Conservation (phyloP, 164 flowering plant genomes). For the Berberis vulgaris region DNA sequence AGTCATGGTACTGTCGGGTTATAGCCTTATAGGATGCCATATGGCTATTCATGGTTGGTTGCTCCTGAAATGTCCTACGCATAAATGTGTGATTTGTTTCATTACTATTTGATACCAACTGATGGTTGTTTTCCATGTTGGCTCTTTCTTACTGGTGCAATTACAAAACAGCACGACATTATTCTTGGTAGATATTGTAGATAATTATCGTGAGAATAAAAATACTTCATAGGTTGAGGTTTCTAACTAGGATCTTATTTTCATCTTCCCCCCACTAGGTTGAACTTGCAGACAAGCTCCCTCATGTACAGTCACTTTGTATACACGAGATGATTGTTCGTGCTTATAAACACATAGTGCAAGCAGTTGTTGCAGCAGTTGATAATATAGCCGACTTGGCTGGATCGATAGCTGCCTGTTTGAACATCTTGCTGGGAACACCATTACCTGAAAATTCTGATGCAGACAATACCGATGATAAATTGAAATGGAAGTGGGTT, state of each 20-base stretch:
- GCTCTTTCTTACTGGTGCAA: too few species aligned
- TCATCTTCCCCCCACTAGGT: slow-evolving; percentile 35
- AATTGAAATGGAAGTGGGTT: slow-evolving; percentile 78
- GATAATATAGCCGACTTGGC: slow-evolving; percentile 49
- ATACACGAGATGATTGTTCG: slow-evolving; percentile 91
- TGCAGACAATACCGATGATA: slow-evolving; percentile 27
- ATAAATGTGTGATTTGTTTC: too few species aligned
- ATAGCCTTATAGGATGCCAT: too few species aligned
- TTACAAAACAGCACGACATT: too few species aligned
- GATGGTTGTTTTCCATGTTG: too few species aligned
- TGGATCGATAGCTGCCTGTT: slow-evolving; percentile 56
- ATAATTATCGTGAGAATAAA: not conserved
- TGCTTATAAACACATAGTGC: slow-evolving; percentile 82
- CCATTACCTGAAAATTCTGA: slow-evolving; percentile 35
- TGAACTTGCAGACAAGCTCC: slow-evolving; percentile 90
- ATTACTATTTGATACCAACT: too few species aligned
- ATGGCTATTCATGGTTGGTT: too few species aligned
- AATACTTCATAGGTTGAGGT: not conserved
- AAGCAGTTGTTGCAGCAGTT: slow-evolving; percentile 77
- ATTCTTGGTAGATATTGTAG: too few species aligned
- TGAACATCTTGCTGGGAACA: slow-evolving; percentile 74
- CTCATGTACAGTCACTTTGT: slow-evolving; percentile 93
- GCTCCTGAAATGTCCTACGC: too few species aligned
- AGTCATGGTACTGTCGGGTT: too few species aligned
- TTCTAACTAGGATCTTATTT: not conserved